A percentile compares a stretch with the other conserved stretches of the same genome.
These are phyloP conservation scores for Thymus mandschuricus DNA, from an alignment of 257 asterid species.

Conservation along the genomic window DNA sequence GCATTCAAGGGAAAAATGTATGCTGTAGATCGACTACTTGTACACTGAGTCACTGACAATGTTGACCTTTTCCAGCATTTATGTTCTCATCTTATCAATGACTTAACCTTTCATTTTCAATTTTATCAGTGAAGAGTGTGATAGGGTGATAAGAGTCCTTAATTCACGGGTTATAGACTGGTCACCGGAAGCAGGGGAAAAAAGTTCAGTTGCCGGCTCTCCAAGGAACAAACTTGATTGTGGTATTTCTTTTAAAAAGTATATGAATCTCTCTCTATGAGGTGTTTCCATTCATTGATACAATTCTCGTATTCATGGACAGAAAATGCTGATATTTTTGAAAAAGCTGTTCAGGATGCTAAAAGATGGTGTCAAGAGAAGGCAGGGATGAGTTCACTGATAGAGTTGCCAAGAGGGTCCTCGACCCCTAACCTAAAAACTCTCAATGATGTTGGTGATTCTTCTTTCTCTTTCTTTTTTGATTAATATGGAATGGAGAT, in stretches of 20 bases:
- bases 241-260: slow-evolving; percentile 44
- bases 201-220: slow-evolving; percentile 32
- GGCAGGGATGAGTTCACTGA: slow-evolving; percentile 51
- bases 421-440: slow-evolving; percentile 36
- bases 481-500: not conserved
- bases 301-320: slow-evolving; percentile 33
- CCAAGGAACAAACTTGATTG: slow-evolving; percentile 38
- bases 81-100: not conserved
- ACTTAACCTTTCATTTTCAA: slow-evolving; percentile 25
- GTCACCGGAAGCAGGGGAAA: slow-evolving; percentile 47
- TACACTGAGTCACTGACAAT: not conserved
- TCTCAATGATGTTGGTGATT: slow-evolving; percentile 47
- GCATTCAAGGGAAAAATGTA: not conserved
- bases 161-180: slow-evolving; percentile 66
- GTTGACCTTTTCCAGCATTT: slow-evolving; percentile 17
- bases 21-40: slow-evolving; percentile 1
- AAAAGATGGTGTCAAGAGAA: slow-evolving; percentile 74
- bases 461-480: slow-evolving; percentile 18
- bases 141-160: slow-evolving; percentile 60
- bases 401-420: slow-evolving; percentile 44
- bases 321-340: slow-evolving; percentile 50
- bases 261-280: not conserved
- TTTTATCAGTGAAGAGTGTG: slow-evolving; percentile 72
- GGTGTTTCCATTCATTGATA: slow-evolving; percentile 27
- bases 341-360: slow-evolving; percentile 71